These are phyloP conservation scores for Thraustotheca clavata DNA, from an alignment of 352 stramenopile genomes.

Conservation along the genomic window DNA sequence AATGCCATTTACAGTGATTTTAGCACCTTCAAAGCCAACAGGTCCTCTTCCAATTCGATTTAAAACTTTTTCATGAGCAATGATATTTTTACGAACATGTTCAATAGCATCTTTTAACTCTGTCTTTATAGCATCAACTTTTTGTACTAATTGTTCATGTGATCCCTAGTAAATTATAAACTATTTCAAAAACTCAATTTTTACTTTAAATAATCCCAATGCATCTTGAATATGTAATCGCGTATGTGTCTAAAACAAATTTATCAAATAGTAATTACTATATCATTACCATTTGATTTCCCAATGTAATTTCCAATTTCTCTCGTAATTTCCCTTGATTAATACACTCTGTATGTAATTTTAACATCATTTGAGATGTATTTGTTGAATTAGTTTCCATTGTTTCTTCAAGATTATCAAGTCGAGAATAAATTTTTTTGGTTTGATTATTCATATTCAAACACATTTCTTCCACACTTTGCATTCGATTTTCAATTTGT, in stretches of 20 bases:
- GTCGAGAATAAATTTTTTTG: neutral
- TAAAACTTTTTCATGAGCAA: slow-evolving; percentile 2
- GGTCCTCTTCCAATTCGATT: slow-evolving; percentile 3
- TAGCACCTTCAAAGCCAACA: slow-evolving; percentile 6
- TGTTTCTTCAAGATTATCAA: slow-evolving; percentile 4
- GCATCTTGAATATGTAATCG: slow-evolving; percentile 12
- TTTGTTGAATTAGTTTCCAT: slow-evolving; percentile 5
- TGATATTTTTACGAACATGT: neutral
- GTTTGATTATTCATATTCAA: neutral
- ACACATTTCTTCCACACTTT: neutral
- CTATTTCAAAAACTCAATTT: neutral
- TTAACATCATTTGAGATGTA: neutral
- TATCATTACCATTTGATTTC: slow-evolving; percentile 13
- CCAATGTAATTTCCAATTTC: neutral
- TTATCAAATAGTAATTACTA: neutral
- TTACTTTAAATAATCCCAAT: neutral
- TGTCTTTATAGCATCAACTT: slow-evolving; percentile 4
- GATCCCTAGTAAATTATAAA: neutral
- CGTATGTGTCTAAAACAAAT: slow-evolving; percentile 3
- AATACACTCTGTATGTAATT: neutral
- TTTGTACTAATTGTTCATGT: neutral
- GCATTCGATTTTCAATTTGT: neutral
- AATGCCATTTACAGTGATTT: neutral
- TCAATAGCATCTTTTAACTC: slow-evolving; percentile 9
- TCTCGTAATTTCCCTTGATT: neutral